Conservation (phyloP, 768 basidiomycete species). For the Panaeolus papilionaceus region DNA sequence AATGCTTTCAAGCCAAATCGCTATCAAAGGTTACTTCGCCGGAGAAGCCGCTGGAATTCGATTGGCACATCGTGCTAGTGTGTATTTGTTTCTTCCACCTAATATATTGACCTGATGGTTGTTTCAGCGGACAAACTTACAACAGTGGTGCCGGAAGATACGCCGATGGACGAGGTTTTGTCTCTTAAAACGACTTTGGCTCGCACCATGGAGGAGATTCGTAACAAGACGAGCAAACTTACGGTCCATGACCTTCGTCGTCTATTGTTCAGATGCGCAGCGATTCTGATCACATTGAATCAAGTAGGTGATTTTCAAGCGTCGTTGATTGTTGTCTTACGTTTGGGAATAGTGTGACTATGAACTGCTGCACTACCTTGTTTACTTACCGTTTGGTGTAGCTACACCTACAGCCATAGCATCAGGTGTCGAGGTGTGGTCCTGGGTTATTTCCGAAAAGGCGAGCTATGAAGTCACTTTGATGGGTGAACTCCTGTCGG, state of each 20-base stretch:
- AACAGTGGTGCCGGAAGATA: constrained; percentile 62
- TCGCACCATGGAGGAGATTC: constrained; percentile 69
- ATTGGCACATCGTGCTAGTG: constrained; percentile 70
- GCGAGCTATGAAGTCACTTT: constrained; percentile 82
- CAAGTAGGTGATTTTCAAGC: constrained; percentile 48
- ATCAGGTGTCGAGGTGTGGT: constrained; percentile 94
- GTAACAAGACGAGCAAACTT: constrained; percentile 72
- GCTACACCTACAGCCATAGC: constrained; percentile 88
- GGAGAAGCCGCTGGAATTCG: constrained; percentile 87
- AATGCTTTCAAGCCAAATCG: constrained; percentile 82
- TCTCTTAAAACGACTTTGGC: constrained; percentile 74
- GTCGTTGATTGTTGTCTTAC: background rate
- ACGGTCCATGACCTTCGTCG: constrained; percentile 85
- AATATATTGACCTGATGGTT: constrained; percentile 38
- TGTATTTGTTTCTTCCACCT: constrained; percentile 23
- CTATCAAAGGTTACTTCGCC: constrained; percentile 88
- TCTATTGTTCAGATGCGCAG: constrained; percentile 86
- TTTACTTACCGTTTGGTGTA: constrained; percentile 86
- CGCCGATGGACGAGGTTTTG: constrained; percentile 65
- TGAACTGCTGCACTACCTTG: constrained; percentile 86
- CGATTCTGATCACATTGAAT: constrained; percentile 73
- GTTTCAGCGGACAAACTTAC: constrained; percentile 57
- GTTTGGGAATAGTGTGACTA: constrained; percentile 70
- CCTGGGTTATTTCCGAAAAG: constrained; percentile 91
- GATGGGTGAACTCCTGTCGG: constrained; percentile 84